These are phyloP conservation scores for Zanthoxylum bungeanum DNA, from an alignment of 345 rosid genomes.

Conservation along the genomic window DNA sequence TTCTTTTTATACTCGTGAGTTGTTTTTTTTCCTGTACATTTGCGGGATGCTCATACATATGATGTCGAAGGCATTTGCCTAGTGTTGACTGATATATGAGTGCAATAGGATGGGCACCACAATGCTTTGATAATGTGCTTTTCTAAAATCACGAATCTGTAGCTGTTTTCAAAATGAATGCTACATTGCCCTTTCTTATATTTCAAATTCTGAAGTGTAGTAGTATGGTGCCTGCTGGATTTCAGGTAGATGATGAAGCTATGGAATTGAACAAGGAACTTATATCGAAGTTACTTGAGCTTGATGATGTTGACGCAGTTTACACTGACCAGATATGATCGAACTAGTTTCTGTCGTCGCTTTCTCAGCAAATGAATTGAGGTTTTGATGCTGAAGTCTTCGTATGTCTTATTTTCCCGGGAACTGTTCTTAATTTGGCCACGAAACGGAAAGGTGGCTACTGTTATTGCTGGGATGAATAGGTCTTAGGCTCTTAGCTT, in stretches of 20 bases:
- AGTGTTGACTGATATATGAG: neutral
- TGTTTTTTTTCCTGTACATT: neutral
- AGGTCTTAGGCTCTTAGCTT: neutral
- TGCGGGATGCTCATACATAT: neutral
- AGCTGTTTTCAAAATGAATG: neutral
- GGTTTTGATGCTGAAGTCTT: constrained; percentile 1
- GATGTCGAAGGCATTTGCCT: neutral
- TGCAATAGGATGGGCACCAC: neutral
- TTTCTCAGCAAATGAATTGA: constrained; percentile 5
- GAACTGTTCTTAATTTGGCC: neutral
- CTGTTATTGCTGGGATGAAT: neutral
- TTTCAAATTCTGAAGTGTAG: neutral
- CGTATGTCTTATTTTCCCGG: neutral
- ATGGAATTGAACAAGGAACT: constrained; percentile 88
- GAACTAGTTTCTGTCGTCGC: neutral
- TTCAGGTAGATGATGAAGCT: constrained; percentile 91
- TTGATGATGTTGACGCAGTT: constrained; percentile 90
- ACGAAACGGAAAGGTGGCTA: neutral
- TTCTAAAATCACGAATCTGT: neutral
- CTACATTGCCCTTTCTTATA: neutral
- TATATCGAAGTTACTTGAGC: constrained; percentile 72
- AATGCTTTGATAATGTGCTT: neutral
- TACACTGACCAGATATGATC: constrained; percentile 74
- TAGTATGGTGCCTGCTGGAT: neutral
- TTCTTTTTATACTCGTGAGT: neutral